Percentiles rank a stretch among this genome's conserved stretches.
Conservation (phyloP, 2,329 filamentous ascomycete genomes). For the Ascomycota sp. region DNA sequence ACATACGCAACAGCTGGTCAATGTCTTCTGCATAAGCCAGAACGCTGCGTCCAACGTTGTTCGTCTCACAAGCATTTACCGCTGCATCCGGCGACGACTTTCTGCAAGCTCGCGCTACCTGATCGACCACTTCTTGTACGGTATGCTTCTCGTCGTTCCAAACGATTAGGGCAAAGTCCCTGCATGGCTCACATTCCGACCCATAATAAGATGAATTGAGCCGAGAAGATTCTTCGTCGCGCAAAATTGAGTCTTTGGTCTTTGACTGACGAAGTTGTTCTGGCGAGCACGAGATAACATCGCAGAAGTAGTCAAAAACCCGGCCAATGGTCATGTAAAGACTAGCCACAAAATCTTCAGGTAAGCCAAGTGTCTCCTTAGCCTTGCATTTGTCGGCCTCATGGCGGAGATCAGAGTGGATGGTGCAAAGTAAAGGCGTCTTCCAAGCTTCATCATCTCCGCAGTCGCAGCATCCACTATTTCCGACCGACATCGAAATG, state of each 20-base stretch:
- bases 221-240: constrained; percentile 65
- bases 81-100: constrained; percentile 49
- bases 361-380: constrained; percentile 37
- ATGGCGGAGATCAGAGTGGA: constrained; percentile 50
- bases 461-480: constrained; percentile 93
- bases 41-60: constrained; percentile 72
- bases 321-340: constrained; percentile 74
- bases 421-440: constrained; percentile 72
- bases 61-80: constrained; percentile 66
- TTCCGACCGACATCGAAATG: constrained; percentile 71
- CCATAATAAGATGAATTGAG: constrained; percentile 54
- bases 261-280: constrained; percentile 82
- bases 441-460: constrained; percentile 92
- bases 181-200: constrained; percentile 19
- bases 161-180: constrained; percentile 64
- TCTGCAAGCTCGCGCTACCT: constrained; percentile 75
- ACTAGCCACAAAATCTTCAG: constrained; percentile 53
- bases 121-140: constrained; percentile 70
- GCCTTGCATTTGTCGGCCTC: constrained; percentile 39
- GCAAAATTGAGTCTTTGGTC: constrained; percentile 56
- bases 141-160: constrained; percentile 99
- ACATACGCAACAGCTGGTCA: constrained; percentile 52
- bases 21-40: constrained; percentile 59
- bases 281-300: constrained; percentile 93
- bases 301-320: constrained; percentile 84